phyloP scores from a whole-genome alignment of 148 eudicot species.

The Camellia granthamiana region DNA sequence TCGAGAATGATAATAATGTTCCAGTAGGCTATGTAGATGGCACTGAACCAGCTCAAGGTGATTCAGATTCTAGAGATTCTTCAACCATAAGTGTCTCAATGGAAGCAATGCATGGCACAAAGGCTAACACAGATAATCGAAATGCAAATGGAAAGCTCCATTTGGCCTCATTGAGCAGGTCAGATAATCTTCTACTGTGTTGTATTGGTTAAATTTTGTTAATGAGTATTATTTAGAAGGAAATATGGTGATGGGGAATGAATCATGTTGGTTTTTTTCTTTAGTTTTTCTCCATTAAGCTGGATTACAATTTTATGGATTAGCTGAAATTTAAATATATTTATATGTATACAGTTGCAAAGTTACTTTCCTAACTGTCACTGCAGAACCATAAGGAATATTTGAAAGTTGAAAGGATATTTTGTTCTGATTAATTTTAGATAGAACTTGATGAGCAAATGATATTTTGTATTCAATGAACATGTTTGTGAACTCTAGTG shows the following conservation, averaged over 20 bases:
- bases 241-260: background rate
- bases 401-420: background rate
- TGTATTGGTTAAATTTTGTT: constrained; percentile 1
- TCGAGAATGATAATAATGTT: constrained; percentile 18
- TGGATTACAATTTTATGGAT: background rate
- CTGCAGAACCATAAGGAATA: background rate
- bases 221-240: constrained; percentile 3
- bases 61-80: constrained; percentile 17
- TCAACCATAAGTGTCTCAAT: constrained; percentile 21
- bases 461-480: background rate
- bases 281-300: background rate
- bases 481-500: background rate
- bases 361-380: background rate
- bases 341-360: background rate
- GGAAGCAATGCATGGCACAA: constrained; percentile 18
- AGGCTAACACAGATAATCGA: constrained; percentile 18
- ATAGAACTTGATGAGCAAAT: background rate
- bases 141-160: constrained; percentile 22
- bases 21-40: constrained; percentile 9
- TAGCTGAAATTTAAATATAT: background rate
- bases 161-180: constrained; percentile 36
- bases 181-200: constrained; percentile 8
- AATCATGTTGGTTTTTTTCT: background rate
- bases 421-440: constrained; percentile 1
- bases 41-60: constrained; percentile 18